Conservation (phyloP, 2,329 filamentous ascomycete genomes). For the Fusarium humuli region DNA sequence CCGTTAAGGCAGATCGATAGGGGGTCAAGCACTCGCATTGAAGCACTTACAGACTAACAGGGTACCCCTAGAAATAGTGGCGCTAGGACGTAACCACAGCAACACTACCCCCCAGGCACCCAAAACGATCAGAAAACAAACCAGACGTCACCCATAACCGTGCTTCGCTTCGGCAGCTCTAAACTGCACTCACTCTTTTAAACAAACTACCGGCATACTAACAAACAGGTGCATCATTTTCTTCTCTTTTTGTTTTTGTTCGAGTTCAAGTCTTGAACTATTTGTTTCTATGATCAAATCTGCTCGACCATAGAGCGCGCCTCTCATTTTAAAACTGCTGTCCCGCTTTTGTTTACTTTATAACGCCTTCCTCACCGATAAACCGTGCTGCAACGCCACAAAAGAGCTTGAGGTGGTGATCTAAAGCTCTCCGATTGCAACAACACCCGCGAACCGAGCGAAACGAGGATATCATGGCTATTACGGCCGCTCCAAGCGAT, state of each 20-base stretch:
- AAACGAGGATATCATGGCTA: conserved; percentile 34
- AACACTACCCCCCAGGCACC: conserved; percentile 19
- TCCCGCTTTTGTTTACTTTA: conserved; percentile 41
- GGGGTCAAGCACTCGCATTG: conserved; percentile 20
- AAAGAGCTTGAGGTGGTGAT: conserved; percentile 10
- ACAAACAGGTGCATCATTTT: conserved; percentile 25
- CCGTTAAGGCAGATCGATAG: background rate
- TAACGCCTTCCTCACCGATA: conserved; percentile 1
- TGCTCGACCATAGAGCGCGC: conserved; percentile 24
- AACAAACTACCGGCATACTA: conserved; percentile 24
- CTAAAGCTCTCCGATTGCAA: conserved; percentile 1
- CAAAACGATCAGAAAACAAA: conserved; percentile 39
- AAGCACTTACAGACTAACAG: conserved; percentile 5
- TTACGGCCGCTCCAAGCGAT: conserved; percentile 37
- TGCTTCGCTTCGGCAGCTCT: conserved; percentile 24
- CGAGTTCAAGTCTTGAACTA: conserved; percentile 29
- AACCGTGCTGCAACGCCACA: background rate
- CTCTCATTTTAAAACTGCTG: conserved; percentile 29
- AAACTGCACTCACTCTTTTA: conserved; percentile 19
- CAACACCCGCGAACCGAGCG: background rate
- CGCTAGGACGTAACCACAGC: conserved; percentile 37
- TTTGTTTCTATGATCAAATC: conserved; percentile 38
- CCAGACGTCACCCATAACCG: conserved; percentile 43
- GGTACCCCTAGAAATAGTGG: conserved; percentile 29
- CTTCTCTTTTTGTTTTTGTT: conserved; percentile 47